Conservation (phyloP, 2,329 filamentous ascomycete species). For the Apiospora arundinis region DNA sequence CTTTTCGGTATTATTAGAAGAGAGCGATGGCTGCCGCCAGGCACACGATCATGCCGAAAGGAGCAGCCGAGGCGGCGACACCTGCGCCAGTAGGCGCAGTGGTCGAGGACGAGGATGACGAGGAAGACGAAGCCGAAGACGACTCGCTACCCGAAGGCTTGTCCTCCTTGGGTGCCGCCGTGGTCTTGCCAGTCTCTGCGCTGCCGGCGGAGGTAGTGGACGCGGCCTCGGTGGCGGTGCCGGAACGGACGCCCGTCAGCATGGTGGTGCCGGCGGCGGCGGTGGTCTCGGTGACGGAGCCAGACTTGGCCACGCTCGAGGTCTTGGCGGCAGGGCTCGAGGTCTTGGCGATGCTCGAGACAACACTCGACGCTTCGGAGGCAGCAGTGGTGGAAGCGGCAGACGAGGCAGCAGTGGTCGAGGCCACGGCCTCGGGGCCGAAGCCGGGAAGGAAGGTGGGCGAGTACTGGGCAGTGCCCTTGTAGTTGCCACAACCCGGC, state of each 20-base stretch:
- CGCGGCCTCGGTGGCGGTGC: not conserved
- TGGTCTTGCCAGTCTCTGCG: constrained; percentile 10
- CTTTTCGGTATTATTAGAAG: not conserved
- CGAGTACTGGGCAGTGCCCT: constrained; percentile 60
- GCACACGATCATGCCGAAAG: constrained; percentile 20
- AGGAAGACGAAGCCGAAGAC: not conserved
- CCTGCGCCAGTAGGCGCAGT: constrained; percentile 3
- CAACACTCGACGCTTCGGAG: not conserved
- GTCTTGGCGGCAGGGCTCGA: not conserved
- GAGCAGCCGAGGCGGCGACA: constrained; percentile 15
- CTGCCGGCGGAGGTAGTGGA: not conserved
- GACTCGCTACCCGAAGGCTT: not conserved
- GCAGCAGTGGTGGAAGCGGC: not conserved
- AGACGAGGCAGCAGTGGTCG: constrained; percentile 24
- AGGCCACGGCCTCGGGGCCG: constrained; percentile 25
- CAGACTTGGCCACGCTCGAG: not conserved
- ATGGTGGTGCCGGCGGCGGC: not conserved
- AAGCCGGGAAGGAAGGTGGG: constrained; percentile 54
- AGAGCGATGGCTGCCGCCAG: constrained; percentile 5
- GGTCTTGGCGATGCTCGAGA: not conserved
- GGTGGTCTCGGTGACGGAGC: not conserved
- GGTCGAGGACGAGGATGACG: not conserved
- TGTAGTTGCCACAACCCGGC: constrained; percentile 64
- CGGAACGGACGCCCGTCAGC: not conserved
- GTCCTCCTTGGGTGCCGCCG: not conserved